These are phyloP conservation scores for Dryas integrifolia DNA, from an alignment of 331 rosid genomes.

Conservation along the genomic window DNA sequence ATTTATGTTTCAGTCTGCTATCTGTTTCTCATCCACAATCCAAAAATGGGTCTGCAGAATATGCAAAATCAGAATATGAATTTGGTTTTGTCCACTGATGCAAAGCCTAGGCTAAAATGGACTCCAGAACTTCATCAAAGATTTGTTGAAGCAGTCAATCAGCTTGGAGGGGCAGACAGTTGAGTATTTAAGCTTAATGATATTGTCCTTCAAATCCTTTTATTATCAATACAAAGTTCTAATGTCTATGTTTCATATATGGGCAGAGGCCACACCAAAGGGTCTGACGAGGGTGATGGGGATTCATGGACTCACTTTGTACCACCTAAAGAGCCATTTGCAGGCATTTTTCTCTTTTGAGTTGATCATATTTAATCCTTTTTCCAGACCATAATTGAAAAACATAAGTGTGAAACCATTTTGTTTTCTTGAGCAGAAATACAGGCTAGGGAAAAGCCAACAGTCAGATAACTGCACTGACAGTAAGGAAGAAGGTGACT, in stretches of 20 bases:
- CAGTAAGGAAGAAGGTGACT: conserved; percentile 58
- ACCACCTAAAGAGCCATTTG: conserved; percentile 97
- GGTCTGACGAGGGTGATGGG: conserved; percentile 86
- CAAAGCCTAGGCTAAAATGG: conserved; percentile 93
- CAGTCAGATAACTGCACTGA: conserved; percentile 52
- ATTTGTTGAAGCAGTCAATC: conserved; percentile 65
- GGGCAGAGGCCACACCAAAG: conserved; percentile 96
- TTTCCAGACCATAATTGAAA: conserved; percentile 3
- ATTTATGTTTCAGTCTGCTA: conserved; percentile 35
- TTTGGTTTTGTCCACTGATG: conserved; percentile 76
- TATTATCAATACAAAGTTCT: conserved; percentile 15
- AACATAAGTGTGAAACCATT: conserved; percentile 14
- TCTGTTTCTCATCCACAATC: conserved; percentile 29
- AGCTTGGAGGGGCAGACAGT: conserved; percentile 88
- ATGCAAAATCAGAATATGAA: conserved; percentile 70
- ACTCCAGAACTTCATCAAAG: conserved; percentile 77
- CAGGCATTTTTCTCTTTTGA: conserved; percentile 52
- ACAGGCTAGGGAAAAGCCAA: conserved; percentile 80
- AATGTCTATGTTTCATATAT: conserved; percentile 29
- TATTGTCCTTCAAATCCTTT: not conserved
- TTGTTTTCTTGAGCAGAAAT: conserved; percentile 57
- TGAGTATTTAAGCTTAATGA: conserved; percentile 35
- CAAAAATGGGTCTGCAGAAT: conserved; percentile 41
- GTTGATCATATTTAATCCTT: conserved; percentile 24
- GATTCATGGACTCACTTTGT: conserved; percentile 83